These are phyloP conservation scores for apple (Malus domestica) DNA, from an alignment of 306 rosid genomes.

Conservation along the genomic window ASM211411v1 NC_041795.1:2171001-2171500, in stretches of 20 bases:
- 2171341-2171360: constrained; percentile 35
- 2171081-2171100: neutral
- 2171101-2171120: neutral
- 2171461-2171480: constrained; percentile 7
- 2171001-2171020: too few relatives aligned
- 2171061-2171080: neutral
- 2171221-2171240: neutral
- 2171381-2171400: constrained; percentile 36
- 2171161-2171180: constrained; percentile 11
- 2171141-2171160: constrained; percentile 24
- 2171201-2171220: neutral
- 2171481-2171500: constrained; percentile 29
- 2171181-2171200: constrained; percentile 20
- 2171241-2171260: constrained; percentile 25
- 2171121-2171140: constrained; percentile 5
- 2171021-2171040: too few relatives aligned
- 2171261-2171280: neutral
- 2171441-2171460: neutral
- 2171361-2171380: constrained; percentile 54
- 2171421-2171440: constrained; percentile 14
- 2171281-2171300: neutral
- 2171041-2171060: too few relatives aligned
- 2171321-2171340: neutral
- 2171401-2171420: constrained; percentile 66
- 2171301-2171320: neutral